phyloP scores from a whole-genome alignment of 2,329 filamentous ascomycete genomes.

The Beauveria brongniartii region DNA sequence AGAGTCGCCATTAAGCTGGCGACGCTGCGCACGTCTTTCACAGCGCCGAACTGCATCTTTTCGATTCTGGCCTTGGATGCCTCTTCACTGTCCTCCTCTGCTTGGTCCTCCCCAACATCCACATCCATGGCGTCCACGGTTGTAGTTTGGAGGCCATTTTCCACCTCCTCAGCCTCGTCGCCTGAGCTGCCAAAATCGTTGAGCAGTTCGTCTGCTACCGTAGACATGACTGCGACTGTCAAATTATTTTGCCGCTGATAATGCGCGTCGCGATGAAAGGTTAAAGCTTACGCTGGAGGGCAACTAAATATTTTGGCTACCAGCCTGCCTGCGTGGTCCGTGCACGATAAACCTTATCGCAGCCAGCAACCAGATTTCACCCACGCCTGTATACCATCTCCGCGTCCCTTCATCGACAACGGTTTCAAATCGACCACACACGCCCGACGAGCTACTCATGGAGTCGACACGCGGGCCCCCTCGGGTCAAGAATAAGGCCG shows the following conservation, averaged over 20 bases:
- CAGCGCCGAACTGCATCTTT: constrained; percentile 66
- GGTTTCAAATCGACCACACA: background rate
- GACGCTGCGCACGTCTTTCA: constrained; percentile 73
- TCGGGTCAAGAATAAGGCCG: constrained; percentile 96
- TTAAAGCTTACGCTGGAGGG: background rate
- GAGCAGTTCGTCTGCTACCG: constrained; percentile 83
- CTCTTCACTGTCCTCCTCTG: constrained; percentile 53
- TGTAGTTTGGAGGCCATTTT: constrained; percentile 35
- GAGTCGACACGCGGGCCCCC: constrained; percentile 86
- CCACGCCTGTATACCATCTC: background rate
- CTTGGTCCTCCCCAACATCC: constrained; percentile 37
- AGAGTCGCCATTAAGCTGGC: constrained; percentile 74
- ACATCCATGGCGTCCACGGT: constrained; percentile 44
- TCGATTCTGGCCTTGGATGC: constrained; percentile 72
- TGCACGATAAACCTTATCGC: constrained; percentile 11
- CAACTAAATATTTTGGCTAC: constrained; percentile 9
- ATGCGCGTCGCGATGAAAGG: constrained; percentile 3
- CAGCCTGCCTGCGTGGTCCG: constrained; percentile 5
- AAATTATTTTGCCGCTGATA: background rate
- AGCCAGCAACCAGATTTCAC: constrained; percentile 6
- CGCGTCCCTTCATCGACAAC: background rate
- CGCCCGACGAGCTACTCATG: constrained; percentile 45
- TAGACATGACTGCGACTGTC: constrained; percentile 56
- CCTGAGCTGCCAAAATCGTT: constrained; percentile 61
- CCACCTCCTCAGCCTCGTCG: constrained; percentile 61